Conservation (phyloP, 108 stramenopile genomes). For the Cyclotella kingstonii region DNA sequence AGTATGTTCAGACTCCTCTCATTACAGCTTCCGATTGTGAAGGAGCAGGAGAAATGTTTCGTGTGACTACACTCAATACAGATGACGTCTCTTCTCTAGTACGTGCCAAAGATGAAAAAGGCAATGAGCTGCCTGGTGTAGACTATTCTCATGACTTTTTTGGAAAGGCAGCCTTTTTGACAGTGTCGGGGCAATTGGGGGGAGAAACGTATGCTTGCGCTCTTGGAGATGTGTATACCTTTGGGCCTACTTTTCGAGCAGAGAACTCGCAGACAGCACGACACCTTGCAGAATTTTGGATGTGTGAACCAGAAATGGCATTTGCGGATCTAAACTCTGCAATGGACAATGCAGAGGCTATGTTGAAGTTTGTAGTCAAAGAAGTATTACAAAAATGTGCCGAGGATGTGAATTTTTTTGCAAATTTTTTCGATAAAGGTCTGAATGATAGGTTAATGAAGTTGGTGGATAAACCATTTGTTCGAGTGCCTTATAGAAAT, state of each 20-base stretch:
- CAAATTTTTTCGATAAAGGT: slow-evolving; percentile 90
- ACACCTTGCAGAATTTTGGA: slow-evolving; percentile 96
- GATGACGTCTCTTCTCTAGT: slow-evolving; percentile 71
- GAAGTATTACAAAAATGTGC: slow-evolving; percentile 78
- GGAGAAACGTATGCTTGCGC: slow-evolving; percentile 97
- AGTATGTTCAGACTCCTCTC: slow-evolving; percentile 96
- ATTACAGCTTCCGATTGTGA: slow-evolving; percentile 98
- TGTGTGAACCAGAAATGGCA: slow-evolving; percentile 99
- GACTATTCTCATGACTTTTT: slow-evolving; percentile 93
- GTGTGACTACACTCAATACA: slow-evolving; percentile 89
- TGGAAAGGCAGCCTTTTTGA: slow-evolving; percentile 92
- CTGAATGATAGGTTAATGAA: slow-evolving; percentile 72
- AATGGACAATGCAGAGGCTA: slow-evolving; percentile 97
- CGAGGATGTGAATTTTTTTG: slow-evolving; percentile 91
- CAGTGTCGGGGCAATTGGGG: slow-evolving; percentile 95
- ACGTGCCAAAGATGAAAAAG: slow-evolving; percentile 52
- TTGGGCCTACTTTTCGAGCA: slow-evolving; percentile 99
- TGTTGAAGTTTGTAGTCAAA: slow-evolving; percentile 87
- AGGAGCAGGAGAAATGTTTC: slow-evolving; percentile 99
- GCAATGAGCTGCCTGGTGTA: slow-evolving; percentile 42
- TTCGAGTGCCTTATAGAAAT: slow-evolving; percentile 82
- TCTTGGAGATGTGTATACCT: slow-evolving; percentile 97
- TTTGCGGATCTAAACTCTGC: slow-evolving; percentile 92
- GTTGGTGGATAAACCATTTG: slow-evolving; percentile 83
- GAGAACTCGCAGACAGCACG: slow-evolving; percentile 98